Percentiles rank a stretch among this genome's conserved stretches.
These are phyloP conservation scores for Candida succiphila DNA, from an alignment of 805 yeast species.

Conservation along the genomic window DNA sequence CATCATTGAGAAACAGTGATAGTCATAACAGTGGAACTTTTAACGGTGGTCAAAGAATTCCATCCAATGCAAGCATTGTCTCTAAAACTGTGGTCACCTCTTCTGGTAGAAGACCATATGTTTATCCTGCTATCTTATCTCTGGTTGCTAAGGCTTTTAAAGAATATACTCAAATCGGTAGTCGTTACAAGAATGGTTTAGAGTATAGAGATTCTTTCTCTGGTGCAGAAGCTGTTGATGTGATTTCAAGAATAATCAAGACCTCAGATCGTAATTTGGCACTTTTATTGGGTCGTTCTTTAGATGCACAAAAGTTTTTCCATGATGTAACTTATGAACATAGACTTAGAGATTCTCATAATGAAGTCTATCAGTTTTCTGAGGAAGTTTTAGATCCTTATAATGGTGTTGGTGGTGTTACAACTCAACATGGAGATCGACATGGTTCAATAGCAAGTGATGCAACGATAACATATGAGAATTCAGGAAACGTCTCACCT, in stretches of 20 bases:
- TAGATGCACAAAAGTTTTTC: constrained; percentile 90
- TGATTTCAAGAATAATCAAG: constrained; percentile 74
- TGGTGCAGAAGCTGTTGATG: constrained; percentile 89
- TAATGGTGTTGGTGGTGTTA: not conserved
- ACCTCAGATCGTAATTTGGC: constrained; percentile 91
- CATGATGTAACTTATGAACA: constrained; percentile 96
- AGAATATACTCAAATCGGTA: constrained; percentile 59
- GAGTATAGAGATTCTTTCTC: constrained; percentile 90
- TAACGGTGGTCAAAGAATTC: constrained; percentile 8
- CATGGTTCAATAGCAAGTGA: constrained; percentile 19
- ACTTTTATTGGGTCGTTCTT: constrained; percentile 74
- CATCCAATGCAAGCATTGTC: constrained; percentile 19
- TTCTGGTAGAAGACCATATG: constrained; percentile 47
- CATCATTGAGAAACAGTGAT: constrained; percentile 20
- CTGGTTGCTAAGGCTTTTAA: constrained; percentile 73
- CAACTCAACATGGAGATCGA: constrained; percentile 4
- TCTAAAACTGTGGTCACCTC: constrained; percentile 40
- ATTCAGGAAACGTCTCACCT: constrained; percentile 7
- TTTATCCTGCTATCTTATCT: constrained; percentile 85
- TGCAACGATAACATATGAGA: constrained; percentile 10
- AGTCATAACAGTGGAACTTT: constrained; percentile 12
- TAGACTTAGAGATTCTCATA: constrained; percentile 75
- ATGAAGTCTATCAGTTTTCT: constrained; percentile 81
- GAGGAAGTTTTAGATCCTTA: constrained; percentile 32
- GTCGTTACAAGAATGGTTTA: constrained; percentile 81